Evolutionary conservation across 2,329 filamentous ascomycete species (phyloP), one percentile per base, ranked within the genome.

Genomic region (Clonostachys rhizophaga): DNA sequence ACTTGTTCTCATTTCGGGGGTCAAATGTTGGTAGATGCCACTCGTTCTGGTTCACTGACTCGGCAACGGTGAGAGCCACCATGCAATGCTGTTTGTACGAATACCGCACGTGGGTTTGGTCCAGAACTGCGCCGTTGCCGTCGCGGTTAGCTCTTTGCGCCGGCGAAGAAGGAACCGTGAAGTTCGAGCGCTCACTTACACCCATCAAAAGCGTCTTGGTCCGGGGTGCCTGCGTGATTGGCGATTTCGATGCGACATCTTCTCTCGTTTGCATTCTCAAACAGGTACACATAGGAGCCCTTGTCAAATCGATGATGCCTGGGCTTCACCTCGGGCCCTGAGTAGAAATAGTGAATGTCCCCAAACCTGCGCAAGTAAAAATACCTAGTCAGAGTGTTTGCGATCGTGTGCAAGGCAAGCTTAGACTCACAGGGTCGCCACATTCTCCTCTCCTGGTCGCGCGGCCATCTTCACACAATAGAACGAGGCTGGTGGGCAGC

Each of bases 221-320:
- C 78, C 2, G 86, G 79, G 4, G 81, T 85, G 46, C 87, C 87
- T 9, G 86, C 79, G 55, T 84, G 74, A 58, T 91, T 92, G 40
- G 87, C 87, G 51, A 91, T 72, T 66, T 91, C 88, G 53, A 91
- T 70, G 54, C 87, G 84, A 52, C 85, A 85, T 50, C 81, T 76
- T 51, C 81, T 75, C 55, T 84, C 79, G 50, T 72, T 72, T 12
- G 86, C 78, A 60, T 89, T 86, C 64, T 91, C 85, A 62, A 89
- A 91, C 6, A 91, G 71, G 60, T 91, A 91, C 48, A 91, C 78
- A 62, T 91, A 91, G 8, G 86, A 91, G 42, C 83, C 79, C 63
- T 87, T 87, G 64, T 89, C 84, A 64, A 92, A 91, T 45, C 87
- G 83, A 64, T 91, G 86, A 63, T 91, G 88, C n/a, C 76, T 81